Base-by-base conservation (phyloP, 1,284 basidiomycete species). In the Anthracocystis walkeri region DNA sequence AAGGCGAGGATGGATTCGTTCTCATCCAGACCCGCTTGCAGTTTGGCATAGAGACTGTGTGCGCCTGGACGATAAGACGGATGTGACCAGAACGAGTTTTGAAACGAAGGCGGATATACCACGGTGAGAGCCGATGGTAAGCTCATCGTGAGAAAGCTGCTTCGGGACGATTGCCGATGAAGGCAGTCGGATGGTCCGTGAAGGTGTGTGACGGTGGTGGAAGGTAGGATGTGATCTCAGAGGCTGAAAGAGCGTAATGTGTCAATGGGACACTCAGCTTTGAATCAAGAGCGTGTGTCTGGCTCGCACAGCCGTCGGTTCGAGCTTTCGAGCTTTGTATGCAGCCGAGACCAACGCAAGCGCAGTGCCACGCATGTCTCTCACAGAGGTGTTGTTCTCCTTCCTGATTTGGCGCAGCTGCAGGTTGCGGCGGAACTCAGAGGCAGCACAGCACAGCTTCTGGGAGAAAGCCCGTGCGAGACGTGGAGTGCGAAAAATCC, bases 11-110 rank as follows among this genome's bases (percentile, higher is more conserved):
- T 65, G n/a, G 72, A 62, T 21, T 78, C 59, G 65, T 83, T 77
- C 50, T 84, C 82, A 50, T 84, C 81, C 27, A 84, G 66, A 31
- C 83, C 83, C 3, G 75, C 72, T 48, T 84, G 83, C 3, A 84
- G 71, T 45, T 70, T 67, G 18, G 75, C 40, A 52, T 82, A 84
- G 23, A 84, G 75, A 11, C 65, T 65, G 18, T 73, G 59, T 1
- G 76, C 77, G 8, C 81, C 81, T 33, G 64, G 63, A 38, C 83
- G 72, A 51, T 84, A 84, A n/a, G 77, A 75, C 11, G 83, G 81
- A 48, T 62, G 54, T 10, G 82, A 75, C 83, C 83, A 84, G 63
- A 84, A 84, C 33, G 78, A 82, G 58, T 77, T 78, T 7, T 66
- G 49, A 54, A 84, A 82, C 1, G 71, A 73, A 11, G 76, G 73